phyloP scores from a whole-genome alignment of 2,329 filamentous ascomycete genomes.

The Sporothrix pseudoabietina region DNA sequence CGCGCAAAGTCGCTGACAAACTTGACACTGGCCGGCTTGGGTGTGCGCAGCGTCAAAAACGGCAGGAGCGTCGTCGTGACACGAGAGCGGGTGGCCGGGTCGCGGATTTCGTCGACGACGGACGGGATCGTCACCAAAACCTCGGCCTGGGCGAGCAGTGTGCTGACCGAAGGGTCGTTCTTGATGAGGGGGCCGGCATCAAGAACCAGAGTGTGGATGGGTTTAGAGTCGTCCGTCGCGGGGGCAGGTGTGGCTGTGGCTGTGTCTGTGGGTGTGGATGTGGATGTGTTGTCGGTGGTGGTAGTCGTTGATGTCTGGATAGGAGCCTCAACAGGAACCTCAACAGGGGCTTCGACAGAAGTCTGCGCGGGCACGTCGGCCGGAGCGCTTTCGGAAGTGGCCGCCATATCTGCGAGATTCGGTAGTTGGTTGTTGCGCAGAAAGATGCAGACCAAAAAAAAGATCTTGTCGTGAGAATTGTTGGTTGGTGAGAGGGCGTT shows the following conservation, averaged over 20 bases:
- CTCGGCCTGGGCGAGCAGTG: conserved; percentile 75
- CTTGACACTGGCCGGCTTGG: conserved; percentile 74
- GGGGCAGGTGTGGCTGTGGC: not conserved
- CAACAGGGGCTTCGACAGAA: not conserved
- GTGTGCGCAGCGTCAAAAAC: conserved; percentile 77
- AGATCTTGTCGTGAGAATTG: not conserved
- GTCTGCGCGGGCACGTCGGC: conserved; percentile 16
- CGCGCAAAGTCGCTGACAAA: conserved; percentile 83
- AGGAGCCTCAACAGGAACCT: not conserved
- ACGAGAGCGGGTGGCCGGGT: conserved; percentile 75
- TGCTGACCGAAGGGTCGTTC: conserved; percentile 83
- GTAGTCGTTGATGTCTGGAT: not conserved
- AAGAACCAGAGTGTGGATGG: conserved; percentile 80
- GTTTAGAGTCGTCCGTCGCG: conserved; percentile 52
- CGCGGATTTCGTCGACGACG: conserved; percentile 85
- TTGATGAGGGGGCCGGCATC: conserved; percentile 93
- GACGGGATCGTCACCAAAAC: conserved; percentile 79
- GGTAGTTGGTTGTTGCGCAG: not conserved
- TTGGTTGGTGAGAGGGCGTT: not conserved
- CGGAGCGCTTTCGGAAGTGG: conserved; percentile 12
- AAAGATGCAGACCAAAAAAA: not conserved
- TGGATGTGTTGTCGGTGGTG: conserved; percentile 4
- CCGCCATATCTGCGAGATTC: not conserved
- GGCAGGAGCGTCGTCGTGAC: conserved; percentile 84
- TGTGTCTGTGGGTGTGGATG: not conserved